Percentiles rank a stretch among this genome's conserved stretches.
Conservation (phyloP, 2,329 filamentous ascomycete genomes). For the Sodiomyces alkalinus region DNA sequence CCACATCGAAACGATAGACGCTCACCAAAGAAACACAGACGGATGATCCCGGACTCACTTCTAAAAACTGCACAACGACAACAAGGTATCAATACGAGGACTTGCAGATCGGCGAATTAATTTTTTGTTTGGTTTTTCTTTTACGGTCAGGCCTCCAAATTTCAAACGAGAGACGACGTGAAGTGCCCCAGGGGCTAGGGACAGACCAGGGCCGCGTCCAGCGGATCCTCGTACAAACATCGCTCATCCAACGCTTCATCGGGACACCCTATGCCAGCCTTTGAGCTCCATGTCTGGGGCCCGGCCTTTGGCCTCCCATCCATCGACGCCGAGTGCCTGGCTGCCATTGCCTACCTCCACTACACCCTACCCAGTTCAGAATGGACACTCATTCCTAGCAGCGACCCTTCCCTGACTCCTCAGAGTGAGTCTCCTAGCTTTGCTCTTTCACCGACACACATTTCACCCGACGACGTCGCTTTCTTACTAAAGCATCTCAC, state of each 20-base stretch:
- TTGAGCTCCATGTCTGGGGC: slow-evolving; percentile 81
- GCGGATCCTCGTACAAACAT: too few species aligned
- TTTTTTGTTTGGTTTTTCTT: not conserved
- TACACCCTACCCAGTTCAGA: slow-evolving; percentile 39
- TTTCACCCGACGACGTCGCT: too few species aligned
- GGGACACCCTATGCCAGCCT: slow-evolving; percentile 10
- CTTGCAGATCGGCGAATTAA: too few species aligned
- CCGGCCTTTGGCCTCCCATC: slow-evolving; percentile 80
- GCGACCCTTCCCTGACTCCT: slow-evolving; percentile 56
- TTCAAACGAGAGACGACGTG: not conserved
- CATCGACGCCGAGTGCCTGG: slow-evolving; percentile 81
- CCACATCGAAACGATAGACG: too few species aligned
- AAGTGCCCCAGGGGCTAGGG: not conserved
- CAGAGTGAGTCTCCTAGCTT: slow-evolving; percentile 41
- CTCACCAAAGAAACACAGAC: too few species aligned
- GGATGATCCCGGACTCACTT: too few species aligned
- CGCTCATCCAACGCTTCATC: too few species aligned
- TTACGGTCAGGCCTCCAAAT: too few species aligned
- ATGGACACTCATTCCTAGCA: slow-evolving; percentile 61
- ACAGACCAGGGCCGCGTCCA: too few species aligned
- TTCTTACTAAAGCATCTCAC: slow-evolving; percentile 11
- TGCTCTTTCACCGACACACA: slow-evolving; percentile 2
- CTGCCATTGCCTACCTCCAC: slow-evolving; percentile 62
- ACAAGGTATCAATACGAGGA: too few species aligned
- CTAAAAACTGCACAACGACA: too few species aligned